Conservation (phyloP, 2,329 filamentous ascomycete genomes). For the Scedosporium dehoogii region DNA sequence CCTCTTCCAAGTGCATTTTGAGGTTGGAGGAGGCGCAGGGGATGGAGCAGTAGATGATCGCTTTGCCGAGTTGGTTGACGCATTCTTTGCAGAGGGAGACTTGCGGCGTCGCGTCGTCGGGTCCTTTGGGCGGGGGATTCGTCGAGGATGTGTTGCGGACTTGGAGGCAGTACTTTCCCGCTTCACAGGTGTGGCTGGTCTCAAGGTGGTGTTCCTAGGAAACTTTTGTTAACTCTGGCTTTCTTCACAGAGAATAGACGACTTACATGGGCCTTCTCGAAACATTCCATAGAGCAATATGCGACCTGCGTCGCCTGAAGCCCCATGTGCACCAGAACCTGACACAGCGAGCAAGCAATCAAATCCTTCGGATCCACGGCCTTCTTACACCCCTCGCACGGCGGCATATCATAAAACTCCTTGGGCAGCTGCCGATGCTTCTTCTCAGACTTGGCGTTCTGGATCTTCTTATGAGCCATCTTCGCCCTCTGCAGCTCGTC, state of each 20-base stretch:
- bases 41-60: conserved; percentile 3
- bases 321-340: conserved; percentile 28
- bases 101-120: background rate
- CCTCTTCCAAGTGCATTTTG: conserved; percentile 2
- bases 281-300: conserved; percentile 35
- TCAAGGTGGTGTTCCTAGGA: conserved; percentile 4
- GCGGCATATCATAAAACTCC: conserved; percentile 26
- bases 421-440: conserved; percentile 20
- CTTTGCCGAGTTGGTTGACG: background rate
- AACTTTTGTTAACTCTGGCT: background rate
- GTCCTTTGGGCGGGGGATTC: background rate
- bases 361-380: conserved; percentile 24
- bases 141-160: background rate
- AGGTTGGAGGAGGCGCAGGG: conserved; percentile 2
- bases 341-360: conserved; percentile 33
- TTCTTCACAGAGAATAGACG: background rate
- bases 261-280: conserved; percentile 29
- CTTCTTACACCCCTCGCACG: conserved; percentile 29
- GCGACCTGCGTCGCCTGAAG: conserved; percentile 25
- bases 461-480: conserved; percentile 35
- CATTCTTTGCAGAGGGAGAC: conserved; percentile 6
- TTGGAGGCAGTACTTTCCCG: conserved; percentile 8
- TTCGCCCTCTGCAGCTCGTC: conserved; percentile 38
- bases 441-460: conserved; percentile 26
- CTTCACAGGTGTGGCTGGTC: conserved; percentile 9